Conservation (phyloP, 768 basidiomycete species). For the Auricularia cornea region DNA sequence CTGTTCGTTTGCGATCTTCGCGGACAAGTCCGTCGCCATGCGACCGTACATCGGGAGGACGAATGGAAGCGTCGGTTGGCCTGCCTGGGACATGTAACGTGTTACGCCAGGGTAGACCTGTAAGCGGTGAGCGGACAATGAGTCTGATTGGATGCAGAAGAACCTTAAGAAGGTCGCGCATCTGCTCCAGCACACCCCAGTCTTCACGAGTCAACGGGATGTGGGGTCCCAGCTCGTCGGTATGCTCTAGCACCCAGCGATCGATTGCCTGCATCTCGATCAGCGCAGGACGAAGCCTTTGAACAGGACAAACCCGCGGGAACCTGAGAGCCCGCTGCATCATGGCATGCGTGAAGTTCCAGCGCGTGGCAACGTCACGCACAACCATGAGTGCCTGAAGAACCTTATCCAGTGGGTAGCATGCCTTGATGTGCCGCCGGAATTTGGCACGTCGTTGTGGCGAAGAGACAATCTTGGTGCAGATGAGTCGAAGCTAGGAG, state of each 20-base stretch:
- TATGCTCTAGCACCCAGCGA: conserved; percentile 20
- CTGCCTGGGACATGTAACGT: conserved; percentile 17
- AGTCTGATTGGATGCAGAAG: background rate
- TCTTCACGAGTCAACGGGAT: conserved; percentile 11
- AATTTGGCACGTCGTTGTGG: conserved; percentile 22
- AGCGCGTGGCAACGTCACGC: conserved; percentile 25
- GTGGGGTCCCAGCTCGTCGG: conserved; percentile 1
- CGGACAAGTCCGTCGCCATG: conserved; percentile 10
- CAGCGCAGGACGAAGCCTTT: background rate
- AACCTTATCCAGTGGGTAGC: conserved; percentile 6
- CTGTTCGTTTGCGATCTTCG: background rate
- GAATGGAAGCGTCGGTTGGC: conserved; percentile 22
- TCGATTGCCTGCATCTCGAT: conserved; percentile 21
- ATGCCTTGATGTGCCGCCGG: conserved; percentile 9
- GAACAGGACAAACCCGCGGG: conserved; percentile 14
- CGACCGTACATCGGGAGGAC: conserved; percentile 23
- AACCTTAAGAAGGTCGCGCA: background rate
- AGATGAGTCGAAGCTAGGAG: conserved; percentile 23
- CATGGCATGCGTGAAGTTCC: conserved; percentile 32
- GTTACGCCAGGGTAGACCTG: conserved; percentile 25
- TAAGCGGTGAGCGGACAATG: background rate
- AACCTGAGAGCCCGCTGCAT: conserved; percentile 19
- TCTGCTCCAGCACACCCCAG: conserved; percentile 3
- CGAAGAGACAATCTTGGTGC: conserved; percentile 25
- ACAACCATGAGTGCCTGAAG: conserved; percentile 20